These are phyloP conservation scores for Oryza officinalis DNA, from an alignment of 176 grass and related monocot species.

Conservation along the genomic window DNA sequence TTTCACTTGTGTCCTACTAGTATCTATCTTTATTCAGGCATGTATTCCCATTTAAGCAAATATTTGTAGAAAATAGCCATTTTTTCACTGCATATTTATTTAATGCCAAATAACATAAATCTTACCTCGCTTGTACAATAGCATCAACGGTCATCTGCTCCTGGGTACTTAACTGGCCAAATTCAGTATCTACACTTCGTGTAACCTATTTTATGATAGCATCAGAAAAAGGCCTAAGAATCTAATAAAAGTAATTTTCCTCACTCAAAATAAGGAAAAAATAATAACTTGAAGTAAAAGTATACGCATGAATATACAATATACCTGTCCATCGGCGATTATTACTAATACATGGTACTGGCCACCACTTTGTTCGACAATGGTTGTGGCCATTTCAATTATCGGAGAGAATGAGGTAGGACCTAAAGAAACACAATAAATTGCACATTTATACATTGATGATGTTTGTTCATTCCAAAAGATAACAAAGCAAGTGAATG, in stretches of 20 bases:
- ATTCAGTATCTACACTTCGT: constrained; percentile 81
- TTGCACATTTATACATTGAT: constrained; percentile 5
- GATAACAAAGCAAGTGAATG: constrained; percentile 26
- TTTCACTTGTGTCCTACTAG: not conserved
- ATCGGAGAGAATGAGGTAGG: constrained; percentile 93
- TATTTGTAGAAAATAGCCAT: not conserved
- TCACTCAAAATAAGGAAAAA: constrained; percentile 13
- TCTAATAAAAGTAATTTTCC: constrained; percentile 8
- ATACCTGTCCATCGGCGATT: constrained; percentile 90
- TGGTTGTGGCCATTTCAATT: constrained; percentile 93
- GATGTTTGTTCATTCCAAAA: constrained; percentile 5
- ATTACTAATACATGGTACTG: constrained; percentile 97
- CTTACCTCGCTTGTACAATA: constrained; percentile 91
- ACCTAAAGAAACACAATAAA: constrained; percentile 51
- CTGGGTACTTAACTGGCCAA: constrained; percentile 74
- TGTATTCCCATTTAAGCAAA: not conserved
- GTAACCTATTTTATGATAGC: constrained; percentile 67
- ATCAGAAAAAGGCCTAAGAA: constrained; percentile 18
- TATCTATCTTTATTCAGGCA: constrained; percentile 14
- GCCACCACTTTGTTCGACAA: constrained; percentile 83
- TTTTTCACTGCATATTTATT: not conserved
- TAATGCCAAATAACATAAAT: not conserved
- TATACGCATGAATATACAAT: constrained; percentile 5
- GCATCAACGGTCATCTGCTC: constrained; percentile 91
- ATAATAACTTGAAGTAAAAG: constrained; percentile 9